Conservation (phyloP, 1,284 basidiomycete genomes). For the Hymenochaete sp. region DNA sequence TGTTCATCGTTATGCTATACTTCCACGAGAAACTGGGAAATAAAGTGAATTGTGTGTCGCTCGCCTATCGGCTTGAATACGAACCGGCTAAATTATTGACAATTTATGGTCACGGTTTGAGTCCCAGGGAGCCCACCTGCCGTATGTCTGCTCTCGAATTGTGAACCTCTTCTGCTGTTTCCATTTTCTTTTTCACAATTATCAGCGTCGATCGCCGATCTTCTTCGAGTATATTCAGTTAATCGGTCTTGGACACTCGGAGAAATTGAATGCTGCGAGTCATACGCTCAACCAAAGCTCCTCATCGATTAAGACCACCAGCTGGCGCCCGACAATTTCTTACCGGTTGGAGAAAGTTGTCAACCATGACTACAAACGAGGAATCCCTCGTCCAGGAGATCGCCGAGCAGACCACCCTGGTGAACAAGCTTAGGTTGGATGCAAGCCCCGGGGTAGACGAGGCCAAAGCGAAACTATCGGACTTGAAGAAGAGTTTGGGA, state of each 20-base stretch:
- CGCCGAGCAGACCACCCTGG: conserved; percentile 39
- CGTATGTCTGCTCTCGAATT: neutral
- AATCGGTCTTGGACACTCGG: conserved; percentile 6
- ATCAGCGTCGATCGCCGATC: neutral
- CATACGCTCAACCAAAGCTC: conserved; percentile 1
- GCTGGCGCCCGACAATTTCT: neutral
- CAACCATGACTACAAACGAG: conserved; percentile 10
- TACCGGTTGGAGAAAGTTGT: neutral
- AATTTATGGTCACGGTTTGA: no score
- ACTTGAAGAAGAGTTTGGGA: conserved; percentile 53
- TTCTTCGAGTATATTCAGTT: neutral
- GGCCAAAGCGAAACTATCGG: conserved; percentile 55
- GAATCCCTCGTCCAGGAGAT: conserved; percentile 34
- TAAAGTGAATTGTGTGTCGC: no score
- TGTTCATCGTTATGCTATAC: no score
- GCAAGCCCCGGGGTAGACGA: conserved; percentile 38
- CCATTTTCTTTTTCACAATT: neutral
- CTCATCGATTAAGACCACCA: conserved; percentile 13
- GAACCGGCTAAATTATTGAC: no score
- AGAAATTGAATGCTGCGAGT: conserved; percentile 14
- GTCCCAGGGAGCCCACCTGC: neutral
- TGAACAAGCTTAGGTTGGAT: conserved; percentile 53
- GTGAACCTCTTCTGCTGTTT: neutral
- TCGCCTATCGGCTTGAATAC: no score
- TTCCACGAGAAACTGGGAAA: no score